These are phyloP conservation scores for Chaetomium fimeti DNA, from an alignment of 495 filamentous ascomycete genomes.

Conservation along the genomic window DNA sequence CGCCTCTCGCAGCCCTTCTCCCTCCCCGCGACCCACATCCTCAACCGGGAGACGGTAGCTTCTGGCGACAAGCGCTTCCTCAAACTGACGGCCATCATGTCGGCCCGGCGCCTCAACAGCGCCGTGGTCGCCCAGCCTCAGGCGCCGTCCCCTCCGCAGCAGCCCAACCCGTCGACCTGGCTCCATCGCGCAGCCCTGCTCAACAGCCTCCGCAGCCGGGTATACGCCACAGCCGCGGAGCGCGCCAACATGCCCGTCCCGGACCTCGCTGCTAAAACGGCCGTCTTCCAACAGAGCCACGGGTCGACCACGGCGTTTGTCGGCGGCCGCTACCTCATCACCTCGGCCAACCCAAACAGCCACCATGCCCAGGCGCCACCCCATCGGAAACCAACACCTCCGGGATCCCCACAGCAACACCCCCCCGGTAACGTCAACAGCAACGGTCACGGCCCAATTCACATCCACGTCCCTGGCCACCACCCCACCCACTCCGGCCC, in stretches of 20 bases:
- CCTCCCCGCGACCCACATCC: slow-evolving; percentile 64
- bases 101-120: slow-evolving; percentile 26
- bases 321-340: slow-evolving; percentile 16
- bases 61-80: slow-evolving; percentile 55
- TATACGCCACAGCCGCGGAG: slow-evolving; percentile 23
- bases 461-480: too few relatives aligned
- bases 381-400: background rate
- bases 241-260: slow-evolving; percentile 16
- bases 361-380: background rate
- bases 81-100: slow-evolving; percentile 33
- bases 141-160: slow-evolving; percentile 6
- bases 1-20: slow-evolving; percentile 67
- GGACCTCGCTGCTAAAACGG: slow-evolving; percentile 22
- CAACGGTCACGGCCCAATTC: background rate
- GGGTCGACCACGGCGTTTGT: background rate
- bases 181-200: slow-evolving; percentile 36
- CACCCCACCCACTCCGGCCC: background rate
- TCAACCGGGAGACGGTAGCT: slow-evolving; percentile 50
- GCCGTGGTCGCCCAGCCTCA: background rate
- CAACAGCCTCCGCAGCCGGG: slow-evolving; percentile 34
- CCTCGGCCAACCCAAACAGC: background rate
- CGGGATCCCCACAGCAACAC: too few relatives aligned
- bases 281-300: slow-evolving; percentile 22
- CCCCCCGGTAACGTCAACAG: background rate
- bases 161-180: slow-evolving; percentile 27